Evolutionary conservation across 2,329 filamentous ascomycete genomes (phyloP), one percentile per base, ranked within the genome.

Genomic region (Diaporthe humulicola): DNA sequence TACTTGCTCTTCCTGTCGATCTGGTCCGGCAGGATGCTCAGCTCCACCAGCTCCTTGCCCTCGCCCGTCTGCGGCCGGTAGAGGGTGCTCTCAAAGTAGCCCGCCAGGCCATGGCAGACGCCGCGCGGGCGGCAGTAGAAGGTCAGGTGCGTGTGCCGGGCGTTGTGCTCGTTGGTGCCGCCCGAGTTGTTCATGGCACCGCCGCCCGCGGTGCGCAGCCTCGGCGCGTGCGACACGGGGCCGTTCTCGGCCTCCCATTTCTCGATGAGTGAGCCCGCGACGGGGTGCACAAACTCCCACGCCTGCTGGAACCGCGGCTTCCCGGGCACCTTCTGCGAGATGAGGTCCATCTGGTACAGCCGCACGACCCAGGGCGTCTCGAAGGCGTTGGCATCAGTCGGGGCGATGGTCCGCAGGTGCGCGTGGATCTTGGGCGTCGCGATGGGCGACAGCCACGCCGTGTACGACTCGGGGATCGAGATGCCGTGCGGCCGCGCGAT

Each of bases 31-130:
- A 98, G 93, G 5, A 94, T 99, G 80, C 95, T 98, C 75, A 99
- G 89, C 86, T 98, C 96, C 6, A 98, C 91, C 78, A 91, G 92
- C 1, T 86, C 79, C 77, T 84, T 83, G 33, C 79, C 83, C 72
- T 78, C 82, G 38, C 79, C 84, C 9, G 84, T 76, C 75, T 85
- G 84, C 17, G 88, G 89, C 78, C 89, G 89, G 82, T 98, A 99
- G 28, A 99, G 88, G n/a, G 98, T 95, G 0, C 95, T 95, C 85
- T 99, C 97, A 82, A 99, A 99, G 83, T 98, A 99, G 0, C 96
- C 97, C 0, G 92, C 97, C 56, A 99, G 85, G 2, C 97, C 97
- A 82, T 99, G 97, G 48, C 96, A 94, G 10, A 97, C 93, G 48
- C 96, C 96, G 36, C 94, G 90, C 75, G 94, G 90, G 66, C 91